These are phyloP conservation scores for Serendipita sp. DNA, from an alignment of 1,284 basidiomycete species.

Conservation along the genomic window DNA sequence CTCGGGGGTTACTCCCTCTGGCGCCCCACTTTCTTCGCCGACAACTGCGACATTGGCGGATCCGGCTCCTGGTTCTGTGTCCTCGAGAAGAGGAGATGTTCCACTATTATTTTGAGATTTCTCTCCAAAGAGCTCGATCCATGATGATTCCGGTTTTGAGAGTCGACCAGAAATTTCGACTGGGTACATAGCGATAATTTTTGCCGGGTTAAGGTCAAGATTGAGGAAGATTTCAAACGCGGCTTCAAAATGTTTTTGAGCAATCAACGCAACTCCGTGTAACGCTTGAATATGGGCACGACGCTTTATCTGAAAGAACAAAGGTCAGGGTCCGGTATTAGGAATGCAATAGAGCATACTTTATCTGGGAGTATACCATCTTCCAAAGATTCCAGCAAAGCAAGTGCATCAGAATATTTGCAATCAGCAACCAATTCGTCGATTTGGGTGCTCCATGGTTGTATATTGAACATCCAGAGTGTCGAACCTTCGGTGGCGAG, in stretches of 20 bases:
- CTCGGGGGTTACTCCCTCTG: slow-evolving; percentile 8
- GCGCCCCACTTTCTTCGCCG: slow-evolving; percentile 6
- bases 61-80: slow-evolving; percentile 10
- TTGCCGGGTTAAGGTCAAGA: slow-evolving; percentile 84
- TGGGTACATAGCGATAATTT: slow-evolving; percentile 84
- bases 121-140: slow-evolving; percentile 82
- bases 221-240: slow-evolving; percentile 83
- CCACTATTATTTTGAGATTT: slow-evolving; percentile 24
- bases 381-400: slow-evolving; percentile 63
- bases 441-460: slow-evolving; percentile 65
- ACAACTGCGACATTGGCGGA: slow-evolving; percentile 9
- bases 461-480: slow-evolving; percentile 65
- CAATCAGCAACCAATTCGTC: slow-evolving; percentile 69
- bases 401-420: slow-evolving; percentile 67
- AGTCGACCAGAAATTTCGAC: slow-evolving; percentile 69
- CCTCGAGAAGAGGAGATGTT: slow-evolving; percentile 15
- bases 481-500: slow-evolving; percentile 53
- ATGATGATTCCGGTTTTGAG: slow-evolving; percentile 50
- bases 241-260: slow-evolving; percentile 46
- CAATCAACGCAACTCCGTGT: slow-evolving; percentile 67
- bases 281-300: slow-evolving; percentile 48
- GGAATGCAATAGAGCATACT: slow-evolving; percentile 11
- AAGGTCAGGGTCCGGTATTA: neutral
- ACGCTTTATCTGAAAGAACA: slow-evolving; percentile 32
- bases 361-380: slow-evolving; percentile 50